These are phyloP conservation scores for Leonotis leonurus DNA, from an alignment of 257 asterid genomes.

Conservation along the genomic window DNA sequence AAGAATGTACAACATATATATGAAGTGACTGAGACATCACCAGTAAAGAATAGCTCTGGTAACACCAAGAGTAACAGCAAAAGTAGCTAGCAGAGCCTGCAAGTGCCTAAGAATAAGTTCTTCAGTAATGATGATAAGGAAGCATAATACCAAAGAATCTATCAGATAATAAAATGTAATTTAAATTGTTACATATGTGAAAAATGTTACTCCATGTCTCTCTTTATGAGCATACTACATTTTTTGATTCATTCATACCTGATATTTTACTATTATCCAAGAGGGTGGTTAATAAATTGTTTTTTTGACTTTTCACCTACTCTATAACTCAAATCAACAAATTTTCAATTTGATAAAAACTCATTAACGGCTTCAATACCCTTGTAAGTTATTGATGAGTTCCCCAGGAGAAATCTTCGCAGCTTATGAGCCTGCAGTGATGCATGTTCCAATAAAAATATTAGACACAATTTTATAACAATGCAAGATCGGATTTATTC, in stretches of 20 bases:
- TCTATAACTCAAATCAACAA: not conserved
- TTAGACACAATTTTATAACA: no score
- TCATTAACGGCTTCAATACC: not conserved
- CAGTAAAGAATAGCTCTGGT: conserved; percentile 54
- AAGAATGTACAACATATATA: conserved; percentile 33
- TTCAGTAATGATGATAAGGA: no score
- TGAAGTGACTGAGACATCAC: conserved; percentile 56
- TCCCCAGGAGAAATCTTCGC: not conserved
- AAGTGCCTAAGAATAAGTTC: not conserved
- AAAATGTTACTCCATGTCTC: no score
- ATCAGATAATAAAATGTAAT: no score
- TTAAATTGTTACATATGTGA: no score
- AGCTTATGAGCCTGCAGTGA: no score
- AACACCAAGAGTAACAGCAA: conserved; percentile 75
- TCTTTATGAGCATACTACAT: no score
- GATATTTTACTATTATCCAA: no score
- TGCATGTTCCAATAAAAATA: no score
- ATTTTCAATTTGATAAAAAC: not conserved
- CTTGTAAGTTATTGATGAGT: not conserved
- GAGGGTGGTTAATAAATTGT: not conserved
- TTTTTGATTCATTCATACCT: no score
- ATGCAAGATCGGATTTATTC: no score
- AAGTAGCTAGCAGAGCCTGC: conserved; percentile 67
- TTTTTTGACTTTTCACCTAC: no score
- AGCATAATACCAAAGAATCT: not conserved